Conservation (phyloP, 192 early-diverging fungal species). For the Backusella luteola region DNA sequence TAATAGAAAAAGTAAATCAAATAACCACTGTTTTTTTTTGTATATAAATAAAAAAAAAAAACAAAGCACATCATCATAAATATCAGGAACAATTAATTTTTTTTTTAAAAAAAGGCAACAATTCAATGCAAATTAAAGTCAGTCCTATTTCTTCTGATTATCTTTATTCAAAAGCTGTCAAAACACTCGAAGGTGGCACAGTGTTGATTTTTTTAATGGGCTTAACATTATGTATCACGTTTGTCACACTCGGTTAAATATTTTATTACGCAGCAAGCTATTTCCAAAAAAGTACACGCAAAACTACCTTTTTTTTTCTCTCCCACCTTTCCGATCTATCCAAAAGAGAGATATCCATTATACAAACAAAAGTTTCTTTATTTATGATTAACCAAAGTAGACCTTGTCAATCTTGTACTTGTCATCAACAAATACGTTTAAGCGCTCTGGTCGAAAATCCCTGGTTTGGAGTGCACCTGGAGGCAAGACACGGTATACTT, state of each 20-base stretch:
- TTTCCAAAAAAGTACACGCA: background rate
- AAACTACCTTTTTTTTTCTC: background rate
- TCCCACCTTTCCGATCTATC: background rate
- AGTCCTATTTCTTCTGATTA: background rate
- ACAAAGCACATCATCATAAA: no score
- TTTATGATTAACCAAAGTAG: background rate
- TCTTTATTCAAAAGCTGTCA: background rate
- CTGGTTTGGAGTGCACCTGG: slow-evolving; percentile 40
- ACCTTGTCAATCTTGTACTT: background rate
- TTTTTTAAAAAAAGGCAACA: background rate
- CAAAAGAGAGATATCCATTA: background rate
- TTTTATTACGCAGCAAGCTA: background rate
- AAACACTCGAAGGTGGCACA: background rate
- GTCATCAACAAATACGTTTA: slow-evolving; percentile 37
- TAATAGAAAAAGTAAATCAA: background rate
- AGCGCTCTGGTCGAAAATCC: slow-evolving; percentile 42
- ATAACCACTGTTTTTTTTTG: background rate
- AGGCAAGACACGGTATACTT: slow-evolving; percentile 37
- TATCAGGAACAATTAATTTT: no score
- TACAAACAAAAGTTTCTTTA: background rate
- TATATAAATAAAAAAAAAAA: background rate
- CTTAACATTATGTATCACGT: slow-evolving; percentile 1
- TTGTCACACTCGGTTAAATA: background rate
- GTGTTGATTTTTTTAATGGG: background rate
- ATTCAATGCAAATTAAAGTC: background rate